Percentiles rank a stretch among this genome's conserved stretches.
Evolutionary conservation across 164 flowering plant genomes (phyloP).

Genomic region (Houttuynia cordata): DNA sequence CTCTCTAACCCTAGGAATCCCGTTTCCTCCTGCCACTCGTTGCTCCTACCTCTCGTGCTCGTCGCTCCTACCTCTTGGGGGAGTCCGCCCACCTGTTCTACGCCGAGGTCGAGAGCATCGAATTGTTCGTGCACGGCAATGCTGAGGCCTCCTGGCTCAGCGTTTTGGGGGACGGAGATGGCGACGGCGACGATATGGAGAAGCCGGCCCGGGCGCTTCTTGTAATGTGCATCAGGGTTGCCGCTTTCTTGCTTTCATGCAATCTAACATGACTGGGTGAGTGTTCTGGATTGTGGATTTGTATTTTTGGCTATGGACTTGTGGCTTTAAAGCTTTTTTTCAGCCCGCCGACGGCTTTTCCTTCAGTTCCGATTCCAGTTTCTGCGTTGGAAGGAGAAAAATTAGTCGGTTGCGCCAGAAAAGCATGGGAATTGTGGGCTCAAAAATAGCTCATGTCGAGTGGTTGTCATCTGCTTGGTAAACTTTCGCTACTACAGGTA

Average conservation of each 20-base stretch:
- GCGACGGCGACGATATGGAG: too few species aligned
- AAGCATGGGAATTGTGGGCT: slow-evolving; percentile 79
- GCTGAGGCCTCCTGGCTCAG: slow-evolving; percentile 7
- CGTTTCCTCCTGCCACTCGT: too few species aligned
- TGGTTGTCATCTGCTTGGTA: slow-evolving; percentile 72
- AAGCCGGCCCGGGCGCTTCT: slow-evolving; percentile 27
- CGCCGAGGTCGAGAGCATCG: too few species aligned
- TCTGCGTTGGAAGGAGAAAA: slow-evolving; percentile 6
- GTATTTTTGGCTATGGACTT: too few species aligned
- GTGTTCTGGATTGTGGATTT: not conserved
- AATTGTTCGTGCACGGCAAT: slow-evolving; percentile 24
- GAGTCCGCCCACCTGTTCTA: slow-evolving; percentile 31
- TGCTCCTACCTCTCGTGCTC: too few species aligned
- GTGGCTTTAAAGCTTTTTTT: not conserved
- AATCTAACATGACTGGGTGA: slow-evolving; percentile 72
- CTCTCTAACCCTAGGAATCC: too few species aligned
- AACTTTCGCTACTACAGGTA: too few species aligned
- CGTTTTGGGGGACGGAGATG: slow-evolving; percentile 9
- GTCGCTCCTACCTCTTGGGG: too few species aligned
- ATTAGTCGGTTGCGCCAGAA: slow-evolving; percentile 10
- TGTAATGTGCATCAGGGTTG: slow-evolving; percentile 47
- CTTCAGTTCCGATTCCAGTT: slow-evolving; percentile 35
- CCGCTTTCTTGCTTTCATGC: slow-evolving; percentile 67
- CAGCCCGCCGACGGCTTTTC: slow-evolving; percentile 43
- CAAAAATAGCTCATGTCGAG: slow-evolving; percentile 52